These are phyloP conservation scores for Teratosphaeria pseudoeucalypti DNA, from an alignment of 2,329 filamentous ascomycete species.

Conservation along the genomic window DNA sequence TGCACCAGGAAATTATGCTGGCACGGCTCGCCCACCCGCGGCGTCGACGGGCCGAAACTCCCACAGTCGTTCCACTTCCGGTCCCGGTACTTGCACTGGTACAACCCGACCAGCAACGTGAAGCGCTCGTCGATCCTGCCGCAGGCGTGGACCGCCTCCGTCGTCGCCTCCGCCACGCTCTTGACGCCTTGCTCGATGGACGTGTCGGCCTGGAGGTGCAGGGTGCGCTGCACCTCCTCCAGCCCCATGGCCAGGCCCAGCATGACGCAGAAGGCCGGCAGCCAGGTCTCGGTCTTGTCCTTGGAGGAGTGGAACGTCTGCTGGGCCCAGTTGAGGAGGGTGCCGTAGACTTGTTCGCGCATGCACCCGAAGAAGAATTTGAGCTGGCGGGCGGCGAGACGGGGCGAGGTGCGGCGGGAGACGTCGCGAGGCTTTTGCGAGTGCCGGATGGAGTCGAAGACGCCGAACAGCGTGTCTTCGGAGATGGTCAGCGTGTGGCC, in stretches of 20 bases:
- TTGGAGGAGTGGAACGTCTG: slow-evolving; percentile 32
- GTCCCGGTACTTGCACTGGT: slow-evolving; percentile 39
- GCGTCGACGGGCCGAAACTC: slow-evolving; percentile 29
- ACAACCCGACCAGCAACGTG: slow-evolving; percentile 35
- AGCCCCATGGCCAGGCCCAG: slow-evolving; percentile 39
- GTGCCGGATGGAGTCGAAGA: slow-evolving; percentile 30
- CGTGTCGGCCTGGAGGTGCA: slow-evolving; percentile 34
- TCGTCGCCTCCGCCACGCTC: slow-evolving; percentile 12
- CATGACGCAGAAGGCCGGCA: slow-evolving; percentile 36
- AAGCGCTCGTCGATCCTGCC: slow-evolving; percentile 36
- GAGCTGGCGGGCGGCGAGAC: slow-evolving; percentile 39
- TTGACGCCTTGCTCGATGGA: slow-evolving; percentile 23
- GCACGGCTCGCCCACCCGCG: slow-evolving; percentile 22
- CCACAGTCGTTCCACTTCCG: slow-evolving; percentile 28
- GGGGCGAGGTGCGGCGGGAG: slow-evolving; percentile 24
- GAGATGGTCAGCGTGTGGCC: slow-evolving; percentile 37
- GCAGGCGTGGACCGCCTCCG: slow-evolving; percentile 30
- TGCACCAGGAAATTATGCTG: slow-evolving; percentile 26
- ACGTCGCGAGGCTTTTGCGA: slow-evolving; percentile 9
- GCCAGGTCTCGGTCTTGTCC: slow-evolving; percentile 36
- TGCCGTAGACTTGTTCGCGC: slow-evolving; percentile 31
- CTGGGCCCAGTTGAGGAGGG: slow-evolving; percentile 37
- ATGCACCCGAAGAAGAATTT: slow-evolving; percentile 40
- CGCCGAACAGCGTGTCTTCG: slow-evolving; percentile 27
- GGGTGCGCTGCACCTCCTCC: slow-evolving; percentile 38